phyloP scores from a whole-genome alignment of 2,329 filamentous ascomycete species.

The Trichophyton benhamiae region DNA sequence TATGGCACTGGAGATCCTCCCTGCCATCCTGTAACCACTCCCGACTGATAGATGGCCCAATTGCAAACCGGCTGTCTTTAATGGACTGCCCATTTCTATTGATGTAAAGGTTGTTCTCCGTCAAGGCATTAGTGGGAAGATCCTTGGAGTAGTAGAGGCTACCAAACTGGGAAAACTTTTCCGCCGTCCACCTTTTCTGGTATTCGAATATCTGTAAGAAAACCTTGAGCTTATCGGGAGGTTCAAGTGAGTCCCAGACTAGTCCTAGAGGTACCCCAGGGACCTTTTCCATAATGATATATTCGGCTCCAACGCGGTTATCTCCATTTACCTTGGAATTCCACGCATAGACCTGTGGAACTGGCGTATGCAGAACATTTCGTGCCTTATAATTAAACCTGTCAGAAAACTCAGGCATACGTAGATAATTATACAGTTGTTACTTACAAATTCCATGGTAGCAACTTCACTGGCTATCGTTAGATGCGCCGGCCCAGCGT shows the following conservation, averaged over 20 bases:
- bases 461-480: slow-evolving; percentile 27
- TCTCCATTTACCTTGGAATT: slow-evolving; percentile 9
- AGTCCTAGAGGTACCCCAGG: slow-evolving; percentile 19
- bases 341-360: slow-evolving; percentile 8
- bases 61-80: slow-evolving; percentile 17
- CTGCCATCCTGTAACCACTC: slow-evolving; percentile 24
- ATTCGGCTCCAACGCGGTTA: slow-evolving; percentile 16
- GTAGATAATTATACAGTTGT: no score
- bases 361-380: neutral
- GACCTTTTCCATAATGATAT: slow-evolving; percentile 21
- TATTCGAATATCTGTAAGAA: slow-evolving; percentile 19
- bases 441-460: slow-evolving; percentile 23
- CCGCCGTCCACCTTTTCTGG: slow-evolving; percentile 22
- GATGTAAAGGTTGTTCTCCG: slow-evolving; percentile 6
- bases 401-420: no score
- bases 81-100: neutral
- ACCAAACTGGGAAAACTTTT: slow-evolving; percentile 19
- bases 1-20: slow-evolving; percentile 20
- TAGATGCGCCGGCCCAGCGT: slow-evolving; percentile 11
- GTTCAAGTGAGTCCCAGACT: slow-evolving; percentile 20
- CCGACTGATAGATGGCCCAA: slow-evolving; percentile 28
- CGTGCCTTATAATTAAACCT: neutral
- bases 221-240: slow-evolving; percentile 18
- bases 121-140: neutral
- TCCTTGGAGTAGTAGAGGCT: slow-evolving; percentile 19